Percentiles rank a stretch among this genome's conserved stretches.
Conservation (phyloP, 768 basidiomycete genomes). For the Boletus sp. region DNA sequence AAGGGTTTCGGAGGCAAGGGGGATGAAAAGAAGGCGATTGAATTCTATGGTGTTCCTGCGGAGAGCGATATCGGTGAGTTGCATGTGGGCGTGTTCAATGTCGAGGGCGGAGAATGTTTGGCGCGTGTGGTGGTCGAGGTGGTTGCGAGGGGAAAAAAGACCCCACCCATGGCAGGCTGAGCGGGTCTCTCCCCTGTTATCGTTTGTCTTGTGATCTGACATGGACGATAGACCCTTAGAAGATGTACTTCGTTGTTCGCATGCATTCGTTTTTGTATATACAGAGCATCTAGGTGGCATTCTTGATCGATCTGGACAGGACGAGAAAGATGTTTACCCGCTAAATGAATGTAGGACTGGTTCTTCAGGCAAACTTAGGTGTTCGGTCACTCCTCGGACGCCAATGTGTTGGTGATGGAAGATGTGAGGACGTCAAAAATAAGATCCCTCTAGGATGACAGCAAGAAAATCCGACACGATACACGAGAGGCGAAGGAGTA, state of each 20-base stretch:
- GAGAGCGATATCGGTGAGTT: constrained; percentile 52
- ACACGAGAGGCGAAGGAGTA: constrained; percentile 17
- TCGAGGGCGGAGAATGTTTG: constrained; percentile 49
- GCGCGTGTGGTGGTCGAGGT: constrained; percentile 59
- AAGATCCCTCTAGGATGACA: constrained; percentile 1
- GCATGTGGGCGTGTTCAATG: constrained; percentile 54
- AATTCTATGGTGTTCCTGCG: constrained; percentile 54
- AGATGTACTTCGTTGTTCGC: too few species aligned
- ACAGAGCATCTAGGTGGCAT: too few species aligned
- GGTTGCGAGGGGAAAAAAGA: constrained; percentile 35
- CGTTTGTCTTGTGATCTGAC: constrained; percentile 13
- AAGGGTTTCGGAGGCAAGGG: constrained; percentile 34
- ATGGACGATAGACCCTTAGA: not conserved
- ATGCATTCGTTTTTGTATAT: too few species aligned
- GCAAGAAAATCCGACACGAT: constrained; percentile 11
- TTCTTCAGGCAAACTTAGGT: not conserved
- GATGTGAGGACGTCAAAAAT: not conserved
- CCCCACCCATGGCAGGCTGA: constrained; percentile 26
- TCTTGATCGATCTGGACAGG: too few species aligned
- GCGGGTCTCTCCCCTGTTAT: constrained; percentile 22
- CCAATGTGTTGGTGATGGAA: not conserved
- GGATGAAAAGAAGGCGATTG: constrained; percentile 48
- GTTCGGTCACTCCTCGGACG: not conserved
- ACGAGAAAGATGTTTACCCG: too few species aligned
- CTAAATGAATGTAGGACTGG: not conserved